A percentile compares a stretch with the other conserved stretches of the same genome.
Conservation (phyloP, 176 grass and related monocot species). For the Secale cereale region DNA sequence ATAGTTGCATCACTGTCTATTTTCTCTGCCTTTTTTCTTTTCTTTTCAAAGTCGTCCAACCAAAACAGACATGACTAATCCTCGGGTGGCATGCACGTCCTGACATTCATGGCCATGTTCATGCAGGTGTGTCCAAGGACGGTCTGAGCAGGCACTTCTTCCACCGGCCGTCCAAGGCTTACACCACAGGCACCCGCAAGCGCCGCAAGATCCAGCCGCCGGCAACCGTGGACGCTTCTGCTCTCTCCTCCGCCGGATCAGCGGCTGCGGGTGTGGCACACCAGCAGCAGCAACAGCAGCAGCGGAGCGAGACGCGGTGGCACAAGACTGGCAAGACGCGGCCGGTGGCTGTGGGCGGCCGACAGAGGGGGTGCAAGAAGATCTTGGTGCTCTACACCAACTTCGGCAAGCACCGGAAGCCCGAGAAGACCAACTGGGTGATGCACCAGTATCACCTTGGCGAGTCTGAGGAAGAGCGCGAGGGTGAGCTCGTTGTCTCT, state of each 20-base stretch:
- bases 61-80: slow-evolving; percentile 16
- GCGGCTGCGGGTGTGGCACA: background rate
- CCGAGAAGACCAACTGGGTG: slow-evolving; percentile 95
- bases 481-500: slow-evolving; percentile 90
- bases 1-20: slow-evolving; percentile 18
- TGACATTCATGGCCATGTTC: slow-evolving; percentile 10
- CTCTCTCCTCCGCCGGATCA: background rate
- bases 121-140: slow-evolving; percentile 83
- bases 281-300: slow-evolving; percentile 24
- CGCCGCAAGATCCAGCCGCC: slow-evolving; percentile 77
- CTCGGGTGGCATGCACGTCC: background rate
- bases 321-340: slow-evolving; percentile 96
- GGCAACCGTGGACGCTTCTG: background rate
- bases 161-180: slow-evolving; percentile 92
- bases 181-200: slow-evolving; percentile 93
- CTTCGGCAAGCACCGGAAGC: slow-evolving; percentile 78
- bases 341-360: slow-evolving; percentile 57
- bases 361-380: slow-evolving; percentile 87
- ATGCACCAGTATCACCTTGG: slow-evolving; percentile 99
- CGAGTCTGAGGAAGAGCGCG: slow-evolving; percentile 67
- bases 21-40: background rate
- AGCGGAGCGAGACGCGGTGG: slow-evolving; percentile 83
- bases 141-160: slow-evolving; percentile 90
- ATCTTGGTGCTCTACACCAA: slow-evolving; percentile 96
- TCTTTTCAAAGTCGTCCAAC: slow-evolving; percentile 30